Conservation (phyloP, 345 rosid genomes). For the Eucalyptus guilfoylei region DNA sequence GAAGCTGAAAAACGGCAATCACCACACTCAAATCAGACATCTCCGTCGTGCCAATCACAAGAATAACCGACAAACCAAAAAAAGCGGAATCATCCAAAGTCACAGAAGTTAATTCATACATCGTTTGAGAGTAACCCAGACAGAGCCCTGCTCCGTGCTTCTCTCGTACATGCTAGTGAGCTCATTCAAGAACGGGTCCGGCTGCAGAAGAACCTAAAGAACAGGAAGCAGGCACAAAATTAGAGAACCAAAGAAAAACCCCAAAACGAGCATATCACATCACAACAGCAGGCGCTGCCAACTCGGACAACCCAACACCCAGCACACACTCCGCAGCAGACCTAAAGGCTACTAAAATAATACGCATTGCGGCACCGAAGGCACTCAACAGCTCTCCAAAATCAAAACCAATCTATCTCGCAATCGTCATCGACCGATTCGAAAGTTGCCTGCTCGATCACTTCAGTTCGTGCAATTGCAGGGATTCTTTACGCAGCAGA, state of each 20-base stretch:
- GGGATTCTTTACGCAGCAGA: too few species aligned
- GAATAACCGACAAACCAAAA: not conserved
- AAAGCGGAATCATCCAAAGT: not conserved
- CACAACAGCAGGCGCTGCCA: not conserved
- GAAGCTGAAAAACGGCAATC: conserved; percentile 25
- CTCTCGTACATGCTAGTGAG: conserved; percentile 84
- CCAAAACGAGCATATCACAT: not conserved
- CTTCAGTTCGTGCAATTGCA: too few species aligned
- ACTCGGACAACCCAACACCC: not conserved
- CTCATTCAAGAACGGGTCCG: conserved; percentile 86
- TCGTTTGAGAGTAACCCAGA: conserved; percentile 94
- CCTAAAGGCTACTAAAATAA: fast-evolving
- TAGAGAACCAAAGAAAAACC: not conserved
- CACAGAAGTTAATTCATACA: conserved; percentile 23
- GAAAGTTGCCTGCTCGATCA: too few species aligned
- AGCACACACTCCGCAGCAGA: not conserved
- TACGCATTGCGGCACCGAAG: fast-evolving
- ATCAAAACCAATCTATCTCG: too few species aligned
- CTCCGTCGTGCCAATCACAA: fast-evolving
- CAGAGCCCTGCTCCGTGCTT: conserved; percentile 68
- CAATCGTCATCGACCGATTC: too few species aligned
- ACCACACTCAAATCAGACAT: not conserved
- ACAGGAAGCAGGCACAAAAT: not conserved
- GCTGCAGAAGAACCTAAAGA: conserved; percentile 58
- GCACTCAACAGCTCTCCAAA: not conserved